Evolutionary conservation across 805 yeast species (phyloP), one percentile per base, ranked within the genome.

Genomic region (Candida jianshihensis): DNA sequence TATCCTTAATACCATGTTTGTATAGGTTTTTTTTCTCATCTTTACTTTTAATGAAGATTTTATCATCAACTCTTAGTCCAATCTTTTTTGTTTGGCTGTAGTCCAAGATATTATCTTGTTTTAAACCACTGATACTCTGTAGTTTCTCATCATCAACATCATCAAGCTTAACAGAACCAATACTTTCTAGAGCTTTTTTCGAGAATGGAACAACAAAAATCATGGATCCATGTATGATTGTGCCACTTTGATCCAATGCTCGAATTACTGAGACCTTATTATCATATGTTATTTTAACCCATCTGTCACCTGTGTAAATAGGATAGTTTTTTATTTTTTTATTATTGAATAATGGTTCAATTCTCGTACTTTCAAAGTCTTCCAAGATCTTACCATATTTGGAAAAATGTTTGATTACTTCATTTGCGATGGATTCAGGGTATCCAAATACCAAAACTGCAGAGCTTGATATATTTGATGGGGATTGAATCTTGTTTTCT

Each of bases 241-340:
- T 57, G 4, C 95, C 95, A 53, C 86, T 84, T 52, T 88, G 96
- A 44, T 83, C 78, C 30, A 89, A 62, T 0, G 98, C 96, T 37
- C 95, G 76, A 14, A 75, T 57, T 3, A 95, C 96, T 9, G 89
- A 71, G 2, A 80, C 64, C 7, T 82, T 73, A 40, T 78, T 80
- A 39, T 78, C 81, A 57, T 76, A 92, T 4, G 97, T 89, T 36
- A 90, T 56, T 53, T 88, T 84, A n/a, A 89, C 78, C 97, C 97
- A 90, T 27, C 85, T 78, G 31, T 77, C 73, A 1, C 97, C 97
- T 11, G 89, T 72, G 58, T 76, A 83, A 8, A 90, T 80, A 4
- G 96, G 94, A 51, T 63, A 56, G 46, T 59, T 66, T 40, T 57
- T 60, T 11, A 38, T 36, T 22, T 28, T 34, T 16, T 39, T 30